Percentiles rank a stretch among this genome's conserved stretches.
phyloP scores from a whole-genome alignment of 2,329 filamentous ascomycete genomes.

The Calonectria pteridis region DNA sequence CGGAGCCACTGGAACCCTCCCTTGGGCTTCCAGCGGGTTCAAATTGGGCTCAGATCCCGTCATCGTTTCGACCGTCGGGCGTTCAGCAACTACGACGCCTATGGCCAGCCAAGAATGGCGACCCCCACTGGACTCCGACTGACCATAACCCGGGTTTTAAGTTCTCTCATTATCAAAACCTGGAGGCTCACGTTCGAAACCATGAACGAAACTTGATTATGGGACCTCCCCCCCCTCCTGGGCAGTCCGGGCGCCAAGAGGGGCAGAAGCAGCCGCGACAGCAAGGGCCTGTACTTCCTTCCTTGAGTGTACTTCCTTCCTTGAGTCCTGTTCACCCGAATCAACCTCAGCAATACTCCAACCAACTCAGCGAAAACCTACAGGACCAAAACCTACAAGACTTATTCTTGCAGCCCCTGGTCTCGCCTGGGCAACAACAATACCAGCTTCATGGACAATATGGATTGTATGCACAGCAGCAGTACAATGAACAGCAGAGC shows the following conservation, averaged over 20 bases:
- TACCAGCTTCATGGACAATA: neutral
- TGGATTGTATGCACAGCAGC: neutral
- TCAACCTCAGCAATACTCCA: neutral
- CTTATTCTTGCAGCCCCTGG: neutral
- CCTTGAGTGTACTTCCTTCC: neutral
- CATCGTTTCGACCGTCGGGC: neutral
- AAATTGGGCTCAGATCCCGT: neutral
- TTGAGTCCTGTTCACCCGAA: neutral
- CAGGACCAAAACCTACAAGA: neutral
- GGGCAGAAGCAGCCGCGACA: neutral
- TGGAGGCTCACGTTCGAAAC: neutral
- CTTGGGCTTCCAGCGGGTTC: neutral
- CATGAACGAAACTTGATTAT: neutral
- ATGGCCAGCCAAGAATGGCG: too few species aligned
- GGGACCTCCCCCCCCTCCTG: neutral
- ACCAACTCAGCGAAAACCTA: neutral
- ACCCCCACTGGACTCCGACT: neutral
- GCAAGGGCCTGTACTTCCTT: neutral
- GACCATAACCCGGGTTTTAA: neutral
- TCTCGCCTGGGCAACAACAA: neutral
- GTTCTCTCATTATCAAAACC: neutral
- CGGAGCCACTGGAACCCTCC: neutral
- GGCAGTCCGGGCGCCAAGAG: neutral
- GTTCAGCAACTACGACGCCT: too few species aligned
- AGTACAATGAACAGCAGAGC: neutral